A percentile compares a stretch with the other conserved stretches of the same genome.
phyloP scores from a whole-genome alignment of 345 rosid genomes.

The Syzygium jambos region DNA sequence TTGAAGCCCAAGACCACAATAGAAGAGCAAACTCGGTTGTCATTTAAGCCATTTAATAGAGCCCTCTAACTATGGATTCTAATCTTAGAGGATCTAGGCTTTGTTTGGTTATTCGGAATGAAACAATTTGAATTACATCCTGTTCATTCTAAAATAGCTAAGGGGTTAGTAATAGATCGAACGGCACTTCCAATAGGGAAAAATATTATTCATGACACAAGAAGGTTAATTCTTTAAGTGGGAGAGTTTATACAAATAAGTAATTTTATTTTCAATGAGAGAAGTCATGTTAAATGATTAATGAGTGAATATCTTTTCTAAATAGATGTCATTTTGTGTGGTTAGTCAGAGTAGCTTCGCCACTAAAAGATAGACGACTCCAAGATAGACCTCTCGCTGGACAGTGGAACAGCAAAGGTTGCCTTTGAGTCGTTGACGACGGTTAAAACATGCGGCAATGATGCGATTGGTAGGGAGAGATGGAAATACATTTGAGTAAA shows the following conservation, averaged over 20 bases:
- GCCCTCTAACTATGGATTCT: not conserved
- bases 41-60: not conserved
- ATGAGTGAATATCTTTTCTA: not conserved
- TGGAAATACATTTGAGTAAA: not conserved
- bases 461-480: not conserved
- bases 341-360: not conserved
- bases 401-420: not conserved
- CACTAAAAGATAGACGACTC: not conserved
- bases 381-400: not conserved
- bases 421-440: not conserved
- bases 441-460: not conserved
- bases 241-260: not conserved
- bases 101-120: not conserved
- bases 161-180: not conserved
- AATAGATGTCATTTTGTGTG: not conserved
- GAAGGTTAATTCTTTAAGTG: not conserved
- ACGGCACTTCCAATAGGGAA: not conserved
- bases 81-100: not conserved
- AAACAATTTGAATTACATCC: not conserved
- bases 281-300: no score
- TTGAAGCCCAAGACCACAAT: no score
- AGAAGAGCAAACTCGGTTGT: no score
- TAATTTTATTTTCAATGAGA: not conserved
- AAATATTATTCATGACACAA: not conserved
- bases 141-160: not conserved